Conservation (phyloP, 2,329 filamentous ascomycete genomes). For the Blastomyces parvus region DNA sequence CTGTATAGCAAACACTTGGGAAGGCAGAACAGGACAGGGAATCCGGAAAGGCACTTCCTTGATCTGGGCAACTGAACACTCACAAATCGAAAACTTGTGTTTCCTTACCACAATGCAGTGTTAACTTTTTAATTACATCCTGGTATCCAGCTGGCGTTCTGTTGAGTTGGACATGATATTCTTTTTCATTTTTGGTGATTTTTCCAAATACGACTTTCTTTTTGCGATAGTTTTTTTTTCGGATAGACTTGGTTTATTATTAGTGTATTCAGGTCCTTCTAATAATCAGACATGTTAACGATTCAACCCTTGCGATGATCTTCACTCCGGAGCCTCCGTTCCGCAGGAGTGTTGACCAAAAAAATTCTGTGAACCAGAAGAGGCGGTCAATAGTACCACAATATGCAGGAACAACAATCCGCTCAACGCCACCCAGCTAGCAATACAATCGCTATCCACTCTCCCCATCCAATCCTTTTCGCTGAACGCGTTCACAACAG, state of each 20-base stretch:
- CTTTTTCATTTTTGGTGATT: background rate
- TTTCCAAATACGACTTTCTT: background rate
- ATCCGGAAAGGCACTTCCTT: background rate
- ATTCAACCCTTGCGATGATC: background rate
- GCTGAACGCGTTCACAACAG: background rate
- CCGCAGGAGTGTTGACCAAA: too few relatives aligned
- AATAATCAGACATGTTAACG: background rate
- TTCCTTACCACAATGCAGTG: constrained; percentile 3
- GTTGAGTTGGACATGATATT: constrained; percentile 3
- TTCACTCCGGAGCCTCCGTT: background rate
- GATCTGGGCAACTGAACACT: background rate
- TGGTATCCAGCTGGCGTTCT: constrained; percentile 7
- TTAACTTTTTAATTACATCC: constrained; percentile 5
- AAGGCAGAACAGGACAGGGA: background rate
- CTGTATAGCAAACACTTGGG: constrained; percentile 7
- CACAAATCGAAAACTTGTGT: background rate
- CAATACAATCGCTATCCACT: background rate
- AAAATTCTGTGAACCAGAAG: too few relatives aligned
- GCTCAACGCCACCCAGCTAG: background rate
- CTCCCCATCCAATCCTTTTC: background rate
- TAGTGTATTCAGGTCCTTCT: background rate
- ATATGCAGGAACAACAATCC: background rate
- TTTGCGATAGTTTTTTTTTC: background rate
- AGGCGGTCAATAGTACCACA: background rate
- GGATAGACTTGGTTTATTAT: constrained; percentile 3